These are phyloP conservation scores for Schizonepeta tenuifolia DNA, from an alignment of 257 asterid species.

Conservation along the genomic window DNA sequence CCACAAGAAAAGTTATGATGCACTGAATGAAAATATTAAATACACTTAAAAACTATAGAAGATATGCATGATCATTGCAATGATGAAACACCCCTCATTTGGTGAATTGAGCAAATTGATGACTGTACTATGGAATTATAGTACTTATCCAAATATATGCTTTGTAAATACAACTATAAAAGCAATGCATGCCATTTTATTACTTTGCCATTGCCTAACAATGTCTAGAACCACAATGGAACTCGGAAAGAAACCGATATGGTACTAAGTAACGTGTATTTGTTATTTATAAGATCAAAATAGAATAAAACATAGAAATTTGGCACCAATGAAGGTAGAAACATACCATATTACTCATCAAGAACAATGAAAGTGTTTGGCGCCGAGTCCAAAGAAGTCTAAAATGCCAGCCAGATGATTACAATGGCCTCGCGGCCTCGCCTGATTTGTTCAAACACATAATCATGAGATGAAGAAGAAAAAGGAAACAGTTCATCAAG, in stretches of 20 bases:
- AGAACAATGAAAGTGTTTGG: slow-evolving; percentile 18
- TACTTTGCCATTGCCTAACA: slow-evolving; percentile 5
- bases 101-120: slow-evolving; percentile 10
- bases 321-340: background rate
- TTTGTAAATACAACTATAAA: background rate
- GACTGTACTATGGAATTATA: background rate
- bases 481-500: background rate
- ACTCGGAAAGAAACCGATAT: slow-evolving; percentile 10
- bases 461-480: no score
- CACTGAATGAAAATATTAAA: background rate
- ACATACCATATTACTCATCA: slow-evolving; percentile 48
- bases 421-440: slow-evolving; percentile 17
- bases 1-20: slow-evolving; percentile 16
- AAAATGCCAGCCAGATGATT: slow-evolving; percentile 24
- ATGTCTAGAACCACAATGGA: background rate
- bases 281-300: background rate
- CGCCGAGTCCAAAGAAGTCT: slow-evolving; percentile 14
- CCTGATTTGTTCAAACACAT: slow-evolving; percentile 2
- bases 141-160: background rate
- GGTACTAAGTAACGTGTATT: background rate
- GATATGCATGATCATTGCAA: background rate
- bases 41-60: background rate
- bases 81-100: background rate
- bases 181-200: background rate
- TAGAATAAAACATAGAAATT: background rate